Percentiles rank a stretch among this genome's conserved stretches.
Conservation (phyloP, 2,329 filamentous ascomycete genomes). For the Hypoxylon sp. region DNA sequence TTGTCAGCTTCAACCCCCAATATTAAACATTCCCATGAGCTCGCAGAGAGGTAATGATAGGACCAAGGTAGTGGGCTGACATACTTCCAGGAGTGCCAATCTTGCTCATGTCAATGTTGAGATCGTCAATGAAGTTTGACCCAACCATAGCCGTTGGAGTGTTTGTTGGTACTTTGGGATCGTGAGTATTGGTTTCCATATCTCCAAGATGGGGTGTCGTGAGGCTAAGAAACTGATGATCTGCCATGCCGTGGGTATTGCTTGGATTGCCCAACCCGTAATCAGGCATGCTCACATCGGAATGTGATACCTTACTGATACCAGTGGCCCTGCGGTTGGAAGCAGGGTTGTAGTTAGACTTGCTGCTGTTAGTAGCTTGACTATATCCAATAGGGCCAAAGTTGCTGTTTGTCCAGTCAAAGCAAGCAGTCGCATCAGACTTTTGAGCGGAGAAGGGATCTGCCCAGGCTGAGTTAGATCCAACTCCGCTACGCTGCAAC, state of each 20-base stretch:
- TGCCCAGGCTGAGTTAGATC: constrained; percentile 42
- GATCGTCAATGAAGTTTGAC: constrained; percentile 47
- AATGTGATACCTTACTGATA: constrained; percentile 54
- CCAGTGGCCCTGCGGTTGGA: constrained; percentile 41
- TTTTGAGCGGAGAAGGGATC: constrained; percentile 51
- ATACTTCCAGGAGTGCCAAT: constrained; percentile 50
- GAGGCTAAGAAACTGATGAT: constrained; percentile 51
- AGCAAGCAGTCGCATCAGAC: constrained; percentile 50
- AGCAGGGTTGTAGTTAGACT: constrained; percentile 38
- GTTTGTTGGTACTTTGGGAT: constrained; percentile 60
- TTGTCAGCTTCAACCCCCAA: constrained; percentile 25
- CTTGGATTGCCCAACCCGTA: constrained; percentile 51
- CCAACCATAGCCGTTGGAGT: constrained; percentile 56
- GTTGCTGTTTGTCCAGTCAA: constrained; percentile 49
- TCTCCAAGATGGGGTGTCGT: constrained; percentile 53
- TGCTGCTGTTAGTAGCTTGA: constrained; percentile 41
- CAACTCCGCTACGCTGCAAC: constrained; percentile 46
- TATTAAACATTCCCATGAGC: neutral
- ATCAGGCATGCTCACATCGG: constrained; percentile 62
- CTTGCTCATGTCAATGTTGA: constrained; percentile 48
- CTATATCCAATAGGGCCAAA: constrained; percentile 45
- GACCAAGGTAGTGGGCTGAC: constrained; percentile 24
- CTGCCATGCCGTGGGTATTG: constrained; percentile 43
- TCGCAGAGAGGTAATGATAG: constrained; percentile 3
- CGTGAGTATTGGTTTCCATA: constrained; percentile 52